Evolutionary conservation across 2,329 filamentous ascomycete species (phyloP).

Genomic region (Dothideomycetes sp.): DNA sequence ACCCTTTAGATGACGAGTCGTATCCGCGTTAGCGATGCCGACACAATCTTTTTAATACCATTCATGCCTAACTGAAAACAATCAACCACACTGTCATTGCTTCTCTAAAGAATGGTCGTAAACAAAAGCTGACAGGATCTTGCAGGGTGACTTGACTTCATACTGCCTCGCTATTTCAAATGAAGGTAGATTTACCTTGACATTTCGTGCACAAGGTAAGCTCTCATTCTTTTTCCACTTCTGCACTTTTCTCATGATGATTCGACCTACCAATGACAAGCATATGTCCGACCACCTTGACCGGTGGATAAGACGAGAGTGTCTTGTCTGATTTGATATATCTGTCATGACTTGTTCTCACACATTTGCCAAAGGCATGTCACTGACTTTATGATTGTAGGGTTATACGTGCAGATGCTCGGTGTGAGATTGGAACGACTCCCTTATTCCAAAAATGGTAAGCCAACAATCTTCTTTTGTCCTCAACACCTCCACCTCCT

Average conservation of each 20-base stretch:
- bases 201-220: no score
- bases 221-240: not conserved
- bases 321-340: slow-evolving; percentile 12
- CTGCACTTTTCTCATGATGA: slow-evolving; percentile 19
- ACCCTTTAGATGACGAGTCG: slow-evolving; percentile 28
- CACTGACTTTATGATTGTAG: slow-evolving; percentile 3
- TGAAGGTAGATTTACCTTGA: no score
- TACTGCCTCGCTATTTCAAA: not conserved
- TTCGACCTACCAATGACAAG: slow-evolving; percentile 25
- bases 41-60: slow-evolving; percentile 25
- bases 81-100: not conserved
- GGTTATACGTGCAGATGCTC: no score
- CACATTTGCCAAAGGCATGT: slow-evolving; percentile 14
- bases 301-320: slow-evolving; percentile 24
- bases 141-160: not conserved
- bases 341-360: slow-evolving; percentile 3
- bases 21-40: slow-evolving; percentile 26
- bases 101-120: not conserved
- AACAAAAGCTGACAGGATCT: not conserved
- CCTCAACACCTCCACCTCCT: slow-evolving; percentile 2
- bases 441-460: no score
- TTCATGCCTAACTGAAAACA: slow-evolving; percentile 20
- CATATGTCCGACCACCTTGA: slow-evolving; percentile 29
- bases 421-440: no score
- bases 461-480: slow-evolving; percentile 1